Evolutionary conservation across 305 asterid species (phyloP), one percentile per base, ranked within the genome.

Genomic region (Fraxinus albicans): DNA sequence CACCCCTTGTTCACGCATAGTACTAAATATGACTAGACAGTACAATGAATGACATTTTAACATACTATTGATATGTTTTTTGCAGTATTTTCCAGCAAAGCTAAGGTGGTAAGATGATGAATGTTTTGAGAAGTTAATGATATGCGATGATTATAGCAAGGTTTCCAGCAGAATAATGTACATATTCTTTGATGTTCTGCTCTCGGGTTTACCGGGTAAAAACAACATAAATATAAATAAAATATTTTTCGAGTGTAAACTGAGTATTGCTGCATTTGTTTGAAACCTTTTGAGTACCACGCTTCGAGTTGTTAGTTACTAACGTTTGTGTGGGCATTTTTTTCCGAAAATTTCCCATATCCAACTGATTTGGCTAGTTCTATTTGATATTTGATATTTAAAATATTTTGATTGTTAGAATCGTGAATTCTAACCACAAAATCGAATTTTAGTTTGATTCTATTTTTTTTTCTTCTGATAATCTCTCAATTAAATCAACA

Each of bases 1-100:
- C 0, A 67, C 47, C 55, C 55, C 13, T 27, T 0, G 27, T 6
- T 23, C n/a, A 1, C 23, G 21, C 60, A 15, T 17, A 70, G 38
- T 8, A 17, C 8, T 25, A 0, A 3, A 70, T 60, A 35, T 25
- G 25, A 19, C 58, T 15, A 50, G 21, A 65, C 67, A 65, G 31
- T 21, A 23, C 10, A 65, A 65, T 25, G 19, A 67, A 27, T 33
- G 4, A 10, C 29, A 35, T 9, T 34, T 47, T 31, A 60, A 21
- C 6, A 27, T 23, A 27, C 12, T 7, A 13, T 25, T 1, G 25
- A 50, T 29, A 70, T 3, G 8, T n/a, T 63, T 83, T 65, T 79
- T 85, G 77, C 90, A 89, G 91, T 89, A 89, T 79, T 89, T 89
- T n/a, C 91, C 90, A 69, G 29, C 83, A 15, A 85, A 89, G 84